Conservation (phyloP, 805 yeast genomes). For the Diddensiella transvaalensis region DNA sequence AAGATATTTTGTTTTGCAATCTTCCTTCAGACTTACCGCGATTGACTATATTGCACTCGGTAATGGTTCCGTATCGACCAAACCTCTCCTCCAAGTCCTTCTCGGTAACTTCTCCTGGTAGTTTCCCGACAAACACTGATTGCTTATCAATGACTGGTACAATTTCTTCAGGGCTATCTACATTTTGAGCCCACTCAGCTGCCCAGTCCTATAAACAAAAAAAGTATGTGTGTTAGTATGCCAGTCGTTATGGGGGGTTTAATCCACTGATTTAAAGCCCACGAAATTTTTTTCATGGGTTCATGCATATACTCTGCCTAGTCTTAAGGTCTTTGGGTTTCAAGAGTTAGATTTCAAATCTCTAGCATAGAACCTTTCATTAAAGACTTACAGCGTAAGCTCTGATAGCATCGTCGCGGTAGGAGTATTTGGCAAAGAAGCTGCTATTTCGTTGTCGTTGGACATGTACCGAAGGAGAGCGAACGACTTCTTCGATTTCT, state of each 20-base stretch:
- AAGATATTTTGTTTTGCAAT: too few species aligned
- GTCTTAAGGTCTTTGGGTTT: not conserved
- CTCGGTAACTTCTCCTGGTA: constrained; percentile 52
- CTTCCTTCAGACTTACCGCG: constrained; percentile 16
- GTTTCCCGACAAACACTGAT: constrained; percentile 78
- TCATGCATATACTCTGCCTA: not conserved
- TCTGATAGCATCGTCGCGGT: constrained; percentile 81
- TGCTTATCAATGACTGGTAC: constrained; percentile 55
- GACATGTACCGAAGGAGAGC: constrained; percentile 2
- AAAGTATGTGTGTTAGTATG: too few species aligned
- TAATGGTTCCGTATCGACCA: constrained; percentile 60
- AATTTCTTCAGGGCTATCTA: constrained; percentile 35
- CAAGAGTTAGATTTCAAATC: too few species aligned
- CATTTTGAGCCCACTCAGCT: constrained; percentile 85
- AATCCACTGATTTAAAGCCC: too few species aligned
- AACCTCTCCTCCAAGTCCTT: constrained; percentile 58
- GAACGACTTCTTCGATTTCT: constrained; percentile 64
- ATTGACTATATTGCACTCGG: constrained; percentile 43
- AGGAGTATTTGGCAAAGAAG: constrained; percentile 82
- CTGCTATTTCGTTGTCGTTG: constrained; percentile 46
- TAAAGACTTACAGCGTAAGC: constrained; percentile 62
- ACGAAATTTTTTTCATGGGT: too few species aligned
- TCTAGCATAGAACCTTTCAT: too few species aligned
- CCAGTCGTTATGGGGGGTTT: too few species aligned
- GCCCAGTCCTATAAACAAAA: constrained; percentile 37